Conservation (phyloP, 371 early-diverging fungal genomes). For the Mucor irregularis region DNA sequence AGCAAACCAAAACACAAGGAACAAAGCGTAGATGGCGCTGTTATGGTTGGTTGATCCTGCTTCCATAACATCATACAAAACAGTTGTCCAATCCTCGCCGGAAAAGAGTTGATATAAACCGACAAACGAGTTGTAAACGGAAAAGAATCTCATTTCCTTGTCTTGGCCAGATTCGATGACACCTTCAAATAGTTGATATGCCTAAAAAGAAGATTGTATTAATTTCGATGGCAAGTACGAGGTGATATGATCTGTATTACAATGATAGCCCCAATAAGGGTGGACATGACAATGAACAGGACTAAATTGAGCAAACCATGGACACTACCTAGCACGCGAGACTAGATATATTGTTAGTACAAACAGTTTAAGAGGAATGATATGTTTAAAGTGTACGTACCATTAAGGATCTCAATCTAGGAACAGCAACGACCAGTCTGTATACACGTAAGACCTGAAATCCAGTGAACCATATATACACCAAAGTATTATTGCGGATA, state of each 20-base stretch:
- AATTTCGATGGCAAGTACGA: no score
- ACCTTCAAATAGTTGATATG: conserved; percentile 52
- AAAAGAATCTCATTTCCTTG: conserved; percentile 60
- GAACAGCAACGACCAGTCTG: conserved; percentile 56
- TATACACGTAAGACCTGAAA: conserved; percentile 67
- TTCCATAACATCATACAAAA: conserved; percentile 58
- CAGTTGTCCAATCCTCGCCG: conserved; percentile 70
- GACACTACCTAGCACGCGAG: conserved; percentile 60
- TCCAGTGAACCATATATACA: conserved; percentile 62
- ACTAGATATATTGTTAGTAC: conserved; percentile 27
- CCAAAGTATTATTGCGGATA: conserved; percentile 34
- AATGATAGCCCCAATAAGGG: conserved; percentile 57
- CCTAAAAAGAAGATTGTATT: conserved; percentile 9
- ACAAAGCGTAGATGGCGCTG: conserved; percentile 52
- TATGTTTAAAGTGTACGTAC: conserved; percentile 25
- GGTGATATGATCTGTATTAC: no score
- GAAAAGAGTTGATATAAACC: conserved; percentile 68
- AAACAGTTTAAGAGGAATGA: neutral
- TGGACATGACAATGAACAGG: conserved; percentile 61
- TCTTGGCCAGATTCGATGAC: conserved; percentile 39
- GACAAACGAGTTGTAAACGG: conserved; percentile 64
- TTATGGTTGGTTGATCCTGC: conserved; percentile 37
- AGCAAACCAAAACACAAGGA: conserved; percentile 61
- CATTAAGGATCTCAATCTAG: conserved; percentile 55
- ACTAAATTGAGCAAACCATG: conserved; percentile 63